Conservation (phyloP, 805 yeast species). For the Metschnikowia lunata region DNA sequence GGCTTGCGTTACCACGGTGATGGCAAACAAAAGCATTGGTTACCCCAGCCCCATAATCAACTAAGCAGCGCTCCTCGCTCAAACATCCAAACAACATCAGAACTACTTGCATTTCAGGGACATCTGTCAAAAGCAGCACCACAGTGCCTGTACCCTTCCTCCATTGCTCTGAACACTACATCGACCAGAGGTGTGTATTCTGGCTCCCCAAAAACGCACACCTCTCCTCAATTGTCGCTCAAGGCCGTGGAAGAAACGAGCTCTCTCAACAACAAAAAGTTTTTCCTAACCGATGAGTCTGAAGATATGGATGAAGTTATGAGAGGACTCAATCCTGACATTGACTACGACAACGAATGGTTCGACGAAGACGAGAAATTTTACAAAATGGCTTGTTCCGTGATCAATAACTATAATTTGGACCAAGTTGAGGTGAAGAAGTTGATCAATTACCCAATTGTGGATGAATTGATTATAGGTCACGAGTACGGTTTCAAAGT, state of each 20-base stretch:
- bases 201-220: conserved; percentile 23
- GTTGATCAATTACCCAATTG: conserved; percentile 40
- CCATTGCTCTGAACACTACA: conserved; percentile 28
- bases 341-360: conserved; percentile 29
- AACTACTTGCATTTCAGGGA: conserved; percentile 19
- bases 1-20: conserved; percentile 79
- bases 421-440: conserved; percentile 32
- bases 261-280: conserved; percentile 4
- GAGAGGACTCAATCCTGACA: conserved; percentile 16
- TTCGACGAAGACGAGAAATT: conserved; percentile 36
- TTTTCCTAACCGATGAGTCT: conserved; percentile 4
- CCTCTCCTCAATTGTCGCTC: conserved; percentile 20
- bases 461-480: conserved; percentile 37
- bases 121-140: conserved; percentile 2
- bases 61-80: conserved; percentile 4
- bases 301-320: conserved; percentile 22
- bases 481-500: conserved; percentile 42
- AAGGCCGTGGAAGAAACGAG: conserved; percentile 1
- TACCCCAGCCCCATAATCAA: conserved; percentile 24
- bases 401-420: conserved; percentile 20
- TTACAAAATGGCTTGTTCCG: conserved; percentile 28
- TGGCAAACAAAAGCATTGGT: conserved; percentile 83
- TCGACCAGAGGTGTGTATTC: conserved; percentile 31
- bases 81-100: conserved; percentile 26
- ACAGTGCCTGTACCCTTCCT: conserved; percentile 20